Evolutionary conservation across 1,284 basidiomycete species (phyloP).

Genomic region (Ceratobasidium papillatum): DNA sequence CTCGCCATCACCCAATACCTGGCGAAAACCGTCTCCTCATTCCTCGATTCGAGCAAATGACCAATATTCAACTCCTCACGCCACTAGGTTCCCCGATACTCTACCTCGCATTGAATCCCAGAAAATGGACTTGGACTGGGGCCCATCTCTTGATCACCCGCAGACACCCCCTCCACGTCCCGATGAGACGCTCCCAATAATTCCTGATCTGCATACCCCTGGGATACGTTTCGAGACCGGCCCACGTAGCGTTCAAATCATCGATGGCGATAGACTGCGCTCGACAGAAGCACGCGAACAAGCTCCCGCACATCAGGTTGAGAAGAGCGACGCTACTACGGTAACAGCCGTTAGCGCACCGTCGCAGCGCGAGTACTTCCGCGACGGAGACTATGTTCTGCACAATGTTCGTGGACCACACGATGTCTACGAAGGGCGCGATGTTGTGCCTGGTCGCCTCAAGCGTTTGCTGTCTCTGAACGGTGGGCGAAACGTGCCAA

Average conservation of each 20-base stretch:
- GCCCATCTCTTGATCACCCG: not conserved
- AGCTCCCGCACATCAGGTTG: constrained; percentile 10
- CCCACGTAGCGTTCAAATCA: constrained; percentile 24
- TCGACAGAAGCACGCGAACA: constrained; percentile 21
- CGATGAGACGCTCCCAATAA: constrained; percentile 1
- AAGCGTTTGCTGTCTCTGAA: constrained; percentile 36
- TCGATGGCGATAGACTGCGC: constrained; percentile 27
- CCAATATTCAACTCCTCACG: constrained; percentile 22
- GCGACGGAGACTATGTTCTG: constrained; percentile 10
- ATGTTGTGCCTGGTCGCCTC: constrained; percentile 23
- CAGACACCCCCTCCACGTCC: constrained; percentile 24
- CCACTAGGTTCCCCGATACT: constrained; percentile 22
- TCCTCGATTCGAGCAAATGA: constrained; percentile 34
- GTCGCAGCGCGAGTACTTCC: not conserved
- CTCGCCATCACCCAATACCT: constrained; percentile 29
- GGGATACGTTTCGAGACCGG: constrained; percentile 22
- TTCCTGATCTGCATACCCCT: constrained; percentile 28
- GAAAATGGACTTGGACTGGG: constrained; percentile 31
- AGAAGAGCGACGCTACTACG: constrained; percentile 15
- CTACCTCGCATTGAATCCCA: constrained; percentile 37
- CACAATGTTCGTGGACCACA: constrained; percentile 19
- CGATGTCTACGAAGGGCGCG: constrained; percentile 13
- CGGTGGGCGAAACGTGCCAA: constrained; percentile 12
- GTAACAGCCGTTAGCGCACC: constrained; percentile 19
- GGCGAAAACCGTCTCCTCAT: constrained; percentile 36